Evolutionary conservation across 2,329 filamentous ascomycete species (phyloP), one percentile per base, ranked within the genome.

Genomic region (Paraphoma chrysanthemicola): DNA sequence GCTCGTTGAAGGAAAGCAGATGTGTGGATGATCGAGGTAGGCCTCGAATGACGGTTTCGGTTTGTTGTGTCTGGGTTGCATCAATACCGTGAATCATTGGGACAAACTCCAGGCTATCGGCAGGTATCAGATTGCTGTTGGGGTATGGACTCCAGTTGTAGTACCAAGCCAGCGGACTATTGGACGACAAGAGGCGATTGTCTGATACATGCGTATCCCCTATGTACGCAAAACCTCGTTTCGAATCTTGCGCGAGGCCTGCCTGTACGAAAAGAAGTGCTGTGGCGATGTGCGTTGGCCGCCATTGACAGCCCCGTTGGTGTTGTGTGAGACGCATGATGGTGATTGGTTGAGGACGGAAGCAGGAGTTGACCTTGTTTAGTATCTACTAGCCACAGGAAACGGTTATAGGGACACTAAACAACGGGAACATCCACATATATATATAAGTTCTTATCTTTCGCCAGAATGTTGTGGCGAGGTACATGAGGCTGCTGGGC

Each of bases 1-100:
- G 92, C 74, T 96, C 91, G 75, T 95, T 95, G 81, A 93, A 93
- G 10, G 81, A 83, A 16, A 95, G 79, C 2, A 92, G 84, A 66
- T 91, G 86, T 39, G 93, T 85, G 2, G 82, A 80, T 41, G 82
- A 78, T 18, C 86, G 78, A 43, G 91, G 83, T 36, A 89, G 79
- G 1, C 66, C 62, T 66, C 80, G 82, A 44, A 94, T 85, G 6
- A 82, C 79, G 69, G 91, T 90, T 1, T 82, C 79, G 1, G 83
- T 87, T 66, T 80, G 78, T 18, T 78, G 68, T 50, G 81, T 58
- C 43, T 70, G 51, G 16, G 68, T 75, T 30, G 66, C 74, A 4
- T 79, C 60, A 9, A 86, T 79, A 28, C 90, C 90, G 86, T 90
- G 93, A 56, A 93, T 85, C 89, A 93, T 92, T 43, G 91, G 91